A percentile compares a stretch with the other conserved stretches of the same genome.
Conservation (phyloP, 768 basidiomycete species). For the Stropharia rugosoannulata region DNA sequence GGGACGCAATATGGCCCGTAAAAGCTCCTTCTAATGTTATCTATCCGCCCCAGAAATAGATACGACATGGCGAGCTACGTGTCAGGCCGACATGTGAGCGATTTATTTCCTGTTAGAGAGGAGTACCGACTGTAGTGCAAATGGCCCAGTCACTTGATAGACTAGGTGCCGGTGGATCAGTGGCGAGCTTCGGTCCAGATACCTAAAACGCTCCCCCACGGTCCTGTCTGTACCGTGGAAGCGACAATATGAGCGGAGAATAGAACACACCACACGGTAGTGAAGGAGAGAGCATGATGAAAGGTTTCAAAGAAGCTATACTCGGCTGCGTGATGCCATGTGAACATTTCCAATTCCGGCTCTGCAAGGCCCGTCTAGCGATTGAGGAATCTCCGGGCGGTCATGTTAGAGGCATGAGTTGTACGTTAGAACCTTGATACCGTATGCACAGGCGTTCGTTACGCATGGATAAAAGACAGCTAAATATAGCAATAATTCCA, state of each 20-base stretch:
- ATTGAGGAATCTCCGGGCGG: slow-evolving; percentile 9
- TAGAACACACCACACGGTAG: slow-evolving; percentile 16
- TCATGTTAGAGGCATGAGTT: background rate
- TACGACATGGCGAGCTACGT: slow-evolving; percentile 21
- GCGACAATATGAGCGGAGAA: background rate
- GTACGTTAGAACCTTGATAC: slow-evolving; percentile 11
- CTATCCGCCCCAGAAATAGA: slow-evolving; percentile 17
- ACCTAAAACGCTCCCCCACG: background rate
- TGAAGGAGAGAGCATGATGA: slow-evolving; percentile 9
- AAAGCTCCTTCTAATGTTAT: slow-evolving; percentile 6
- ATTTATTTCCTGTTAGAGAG: slow-evolving; percentile 25
- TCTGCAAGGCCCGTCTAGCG: slow-evolving; percentile 8
- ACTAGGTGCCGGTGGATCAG: slow-evolving; percentile 3
- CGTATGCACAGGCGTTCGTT: slow-evolving; percentile 6
- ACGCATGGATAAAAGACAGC: slow-evolving; percentile 7
- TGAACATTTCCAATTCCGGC: slow-evolving; percentile 16
- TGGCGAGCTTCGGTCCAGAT: background rate
- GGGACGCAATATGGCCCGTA: slow-evolving; percentile 4
- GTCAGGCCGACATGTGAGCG: slow-evolving; percentile 33
- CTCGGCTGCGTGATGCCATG: slow-evolving; percentile 20
- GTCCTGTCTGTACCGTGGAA: slow-evolving; percentile 5
- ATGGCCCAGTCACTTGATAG: slow-evolving; percentile 30
- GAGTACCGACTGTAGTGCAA: slow-evolving; percentile 20
- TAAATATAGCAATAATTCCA: slow-evolving; percentile 18
- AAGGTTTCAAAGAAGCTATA: slow-evolving; percentile 2